Percentiles rank a stretch among this genome's conserved stretches.
Conservation (phyloP, 805 yeast species). For the Candida ovalis region DNA sequence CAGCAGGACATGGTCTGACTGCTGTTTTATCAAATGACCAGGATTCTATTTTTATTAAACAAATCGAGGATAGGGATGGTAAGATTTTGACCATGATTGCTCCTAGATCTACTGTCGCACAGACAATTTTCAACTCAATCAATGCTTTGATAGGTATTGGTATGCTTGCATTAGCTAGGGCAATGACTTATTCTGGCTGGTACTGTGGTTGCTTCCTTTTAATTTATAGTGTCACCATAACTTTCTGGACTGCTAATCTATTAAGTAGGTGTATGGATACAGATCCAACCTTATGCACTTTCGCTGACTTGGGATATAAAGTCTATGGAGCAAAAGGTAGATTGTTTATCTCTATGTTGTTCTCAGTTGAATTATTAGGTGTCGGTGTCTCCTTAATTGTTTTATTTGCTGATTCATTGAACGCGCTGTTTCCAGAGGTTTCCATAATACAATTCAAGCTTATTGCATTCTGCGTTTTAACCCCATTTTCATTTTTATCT, state of each 20-base stretch:
- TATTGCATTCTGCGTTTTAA: slow-evolving; percentile 62
- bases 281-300: slow-evolving; percentile 76
- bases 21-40: slow-evolving; percentile 22
- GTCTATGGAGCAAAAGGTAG: slow-evolving; percentile 79
- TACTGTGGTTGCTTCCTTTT: slow-evolving; percentile 59
- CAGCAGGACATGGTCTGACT: slow-evolving; percentile 12
- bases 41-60: slow-evolving; percentile 33
- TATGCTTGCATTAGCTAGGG: slow-evolving; percentile 61
- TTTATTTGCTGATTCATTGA: slow-evolving; percentile 79
- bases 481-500: slow-evolving; percentile 74
- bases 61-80: slow-evolving; percentile 69
- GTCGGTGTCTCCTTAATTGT: slow-evolving; percentile 80
- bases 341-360: slow-evolving; percentile 64
- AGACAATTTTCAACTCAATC: slow-evolving; percentile 63
- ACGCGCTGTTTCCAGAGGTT: slow-evolving; percentile 56
- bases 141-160: slow-evolving; percentile 70
- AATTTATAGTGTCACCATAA: slow-evolving; percentile 56
- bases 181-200: slow-evolving; percentile 63
- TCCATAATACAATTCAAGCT: slow-evolving; percentile 58
- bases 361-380: slow-evolving; percentile 74
- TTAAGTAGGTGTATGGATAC: slow-evolving; percentile 75
- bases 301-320: slow-evolving; percentile 86
- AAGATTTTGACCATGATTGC: slow-evolving; percentile 65
- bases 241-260: slow-evolving; percentile 74
- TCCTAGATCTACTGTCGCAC: slow-evolving; percentile 78